These are phyloP conservation scores for Exophiala viscosa DNA, from an alignment of 2,329 filamentous ascomycete genomes.

Conservation along the genomic window DNA sequence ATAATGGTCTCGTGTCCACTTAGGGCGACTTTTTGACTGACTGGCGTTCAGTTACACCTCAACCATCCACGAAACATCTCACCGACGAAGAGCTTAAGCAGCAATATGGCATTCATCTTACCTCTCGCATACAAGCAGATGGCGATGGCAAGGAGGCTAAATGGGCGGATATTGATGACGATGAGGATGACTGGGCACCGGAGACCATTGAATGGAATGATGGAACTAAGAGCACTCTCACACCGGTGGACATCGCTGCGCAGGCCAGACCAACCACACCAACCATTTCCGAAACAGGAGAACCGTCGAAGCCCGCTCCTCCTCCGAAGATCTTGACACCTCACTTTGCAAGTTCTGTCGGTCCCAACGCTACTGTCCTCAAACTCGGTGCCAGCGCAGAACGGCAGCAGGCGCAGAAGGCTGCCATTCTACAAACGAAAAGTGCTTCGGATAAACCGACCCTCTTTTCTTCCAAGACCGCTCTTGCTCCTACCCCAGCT, in stretches of 20 bases:
- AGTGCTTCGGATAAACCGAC: slow-evolving; percentile 48
- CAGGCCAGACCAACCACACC: slow-evolving; percentile 24
- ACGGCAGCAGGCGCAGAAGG: slow-evolving; percentile 42
- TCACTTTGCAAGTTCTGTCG: slow-evolving; percentile 44
- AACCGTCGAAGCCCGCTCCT: slow-evolving; percentile 30
- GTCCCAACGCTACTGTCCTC: slow-evolving; percentile 49
- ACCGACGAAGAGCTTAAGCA: slow-evolving; percentile 67
- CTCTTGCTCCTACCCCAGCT: slow-evolving; percentile 57
- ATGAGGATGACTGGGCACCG: slow-evolving; percentile 63
- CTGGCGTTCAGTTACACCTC: slow-evolving; percentile 40
- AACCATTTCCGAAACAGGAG: slow-evolving; percentile 22
- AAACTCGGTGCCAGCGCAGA: slow-evolving; percentile 46
- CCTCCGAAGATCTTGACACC: slow-evolving; percentile 27
- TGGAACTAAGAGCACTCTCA: slow-evolving; percentile 61
- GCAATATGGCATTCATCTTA: slow-evolving; percentile 65
- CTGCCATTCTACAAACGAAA: slow-evolving; percentile 33
- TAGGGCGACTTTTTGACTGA: slow-evolving; percentile 35
- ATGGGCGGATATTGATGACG: slow-evolving; percentile 67
- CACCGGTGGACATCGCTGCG: slow-evolving; percentile 37
- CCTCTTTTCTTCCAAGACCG: slow-evolving; percentile 42
- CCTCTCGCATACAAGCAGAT: slow-evolving; percentile 61
- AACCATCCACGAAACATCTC: slow-evolving; percentile 58
- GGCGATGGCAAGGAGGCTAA: slow-evolving; percentile 60
- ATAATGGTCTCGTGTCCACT: slow-evolving; percentile 20
- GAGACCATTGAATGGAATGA: slow-evolving; percentile 68